phyloP scores from a whole-genome alignment of 2,329 filamentous ascomycete genomes.

The Didymella lethalis region DNA sequence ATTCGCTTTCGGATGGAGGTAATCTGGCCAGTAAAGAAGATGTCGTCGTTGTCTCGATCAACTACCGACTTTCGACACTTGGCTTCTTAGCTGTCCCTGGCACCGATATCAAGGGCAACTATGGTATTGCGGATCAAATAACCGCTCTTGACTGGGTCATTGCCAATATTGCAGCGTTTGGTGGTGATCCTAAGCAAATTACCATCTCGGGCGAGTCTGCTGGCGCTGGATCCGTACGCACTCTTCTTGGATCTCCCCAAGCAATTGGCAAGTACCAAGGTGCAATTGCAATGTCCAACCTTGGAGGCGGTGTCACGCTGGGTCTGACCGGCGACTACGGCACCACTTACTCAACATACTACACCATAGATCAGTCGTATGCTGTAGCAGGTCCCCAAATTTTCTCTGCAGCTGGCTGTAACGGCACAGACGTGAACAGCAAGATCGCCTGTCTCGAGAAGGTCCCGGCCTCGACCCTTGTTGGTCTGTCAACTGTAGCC shows the following conservation, averaged over 20 bases:
- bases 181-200: conserved; percentile 36
- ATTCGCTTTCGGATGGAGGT: conserved; percentile 58
- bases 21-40: conserved; percentile 65
- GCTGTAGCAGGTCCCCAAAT: conserved; percentile 60
- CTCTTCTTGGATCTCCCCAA: conserved; percentile 61
- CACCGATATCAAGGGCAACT: conserved; percentile 45
- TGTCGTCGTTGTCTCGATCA: conserved; percentile 61
- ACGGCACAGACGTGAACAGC: conserved; percentile 53
- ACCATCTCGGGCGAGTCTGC: conserved; percentile 37
- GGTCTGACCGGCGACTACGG: conserved; percentile 65
- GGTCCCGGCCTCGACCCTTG: conserved; percentile 55
- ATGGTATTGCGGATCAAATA: conserved; percentile 35
- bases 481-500: conserved; percentile 53
- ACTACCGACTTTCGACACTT: conserved; percentile 32
- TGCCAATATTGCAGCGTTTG: conserved; percentile 46
- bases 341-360: conserved; percentile 66
- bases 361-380: conserved; percentile 63
- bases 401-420: conserved; percentile 62
- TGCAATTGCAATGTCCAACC: conserved; percentile 60
- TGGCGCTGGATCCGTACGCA: conserved; percentile 51
- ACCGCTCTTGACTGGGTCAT: conserved; percentile 56
- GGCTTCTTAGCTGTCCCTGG: conserved; percentile 23
- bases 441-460: conserved; percentile 63
- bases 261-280: conserved; percentile 59
- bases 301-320: conserved; percentile 64